Evolutionary conservation across 164 flowering plant genomes (phyloP).

Genomic region (Nymphaea colorata): DNA sequence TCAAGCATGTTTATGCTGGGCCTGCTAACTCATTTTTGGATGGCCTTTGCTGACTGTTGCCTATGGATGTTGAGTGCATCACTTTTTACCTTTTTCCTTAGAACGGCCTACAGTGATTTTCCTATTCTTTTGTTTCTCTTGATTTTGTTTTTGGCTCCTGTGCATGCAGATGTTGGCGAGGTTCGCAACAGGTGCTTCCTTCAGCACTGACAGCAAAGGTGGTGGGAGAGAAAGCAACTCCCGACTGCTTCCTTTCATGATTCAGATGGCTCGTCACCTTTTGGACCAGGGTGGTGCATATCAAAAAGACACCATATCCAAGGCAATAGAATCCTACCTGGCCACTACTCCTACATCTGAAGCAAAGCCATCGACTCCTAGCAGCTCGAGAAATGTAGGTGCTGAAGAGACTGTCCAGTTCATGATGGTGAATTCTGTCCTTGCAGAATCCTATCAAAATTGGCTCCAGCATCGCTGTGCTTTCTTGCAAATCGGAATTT

Average conservation of each 20-base stretch:
- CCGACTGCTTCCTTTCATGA: constrained; percentile 81
- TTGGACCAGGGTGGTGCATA: constrained; percentile 68
- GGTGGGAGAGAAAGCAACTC: constrained; percentile 98
- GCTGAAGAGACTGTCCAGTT: constrained; percentile 91
- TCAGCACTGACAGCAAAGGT: constrained; percentile 79
- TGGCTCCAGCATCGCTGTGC: constrained; percentile 77
- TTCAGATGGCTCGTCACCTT: constrained; percentile 91
- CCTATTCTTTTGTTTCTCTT: background rate
- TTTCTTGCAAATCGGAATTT: constrained; percentile 84
- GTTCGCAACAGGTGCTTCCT: constrained; percentile 93
- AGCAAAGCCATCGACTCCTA: constrained; percentile 28
- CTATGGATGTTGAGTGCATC: background rate
- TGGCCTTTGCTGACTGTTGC: no score
- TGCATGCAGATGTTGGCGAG: constrained; percentile 85
- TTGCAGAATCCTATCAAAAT: constrained; percentile 78
- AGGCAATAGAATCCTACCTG: constrained; percentile 49
- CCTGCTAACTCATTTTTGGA: no score
- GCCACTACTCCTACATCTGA: constrained; percentile 16
- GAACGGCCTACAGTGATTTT: background rate
- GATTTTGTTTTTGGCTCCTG: background rate
- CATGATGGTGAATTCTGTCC: constrained; percentile 96
- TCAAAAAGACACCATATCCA: constrained; percentile 49
- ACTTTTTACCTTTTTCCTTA: background rate
- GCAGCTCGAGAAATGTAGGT: background rate
- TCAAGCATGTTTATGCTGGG: no score